Percentiles rank a stretch among this genome's conserved stretches.
Conservation (phyloP, 495 filamentous ascomycete species). For the Penicilliopsis zonata region DNA sequence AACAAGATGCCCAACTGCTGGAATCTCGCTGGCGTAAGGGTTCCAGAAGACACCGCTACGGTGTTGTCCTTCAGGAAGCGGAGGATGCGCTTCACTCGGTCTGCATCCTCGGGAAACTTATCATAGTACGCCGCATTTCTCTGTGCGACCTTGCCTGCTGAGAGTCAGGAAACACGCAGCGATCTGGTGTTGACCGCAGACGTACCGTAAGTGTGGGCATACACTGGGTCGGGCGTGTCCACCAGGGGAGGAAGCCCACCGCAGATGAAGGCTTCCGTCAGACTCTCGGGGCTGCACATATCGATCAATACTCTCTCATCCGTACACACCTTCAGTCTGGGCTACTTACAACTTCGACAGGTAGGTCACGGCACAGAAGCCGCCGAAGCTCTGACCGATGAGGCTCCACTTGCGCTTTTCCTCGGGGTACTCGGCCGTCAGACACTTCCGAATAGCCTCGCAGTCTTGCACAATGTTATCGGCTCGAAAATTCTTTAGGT, state of each 20-base stretch:
- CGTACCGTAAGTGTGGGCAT: conserved; percentile 51
- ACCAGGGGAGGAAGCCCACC: conserved; percentile 74
- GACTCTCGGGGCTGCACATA: conserved; percentile 60
- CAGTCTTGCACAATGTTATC: conserved; percentile 83
- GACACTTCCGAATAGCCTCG: conserved; percentile 65
- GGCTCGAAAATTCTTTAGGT: conserved; percentile 78
- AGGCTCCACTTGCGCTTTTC: conserved; percentile 71
- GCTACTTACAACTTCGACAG: conserved; percentile 54
- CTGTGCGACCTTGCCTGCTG: conserved; percentile 43
- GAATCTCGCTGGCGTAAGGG: conserved; percentile 56
- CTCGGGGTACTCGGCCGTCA: conserved; percentile 57
- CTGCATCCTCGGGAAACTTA: conserved; percentile 79
- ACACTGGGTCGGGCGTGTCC: conserved; percentile 61
- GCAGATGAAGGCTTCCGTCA: conserved; percentile 70
- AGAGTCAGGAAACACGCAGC: conserved; percentile 2
- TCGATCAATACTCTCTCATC: too few species aligned
- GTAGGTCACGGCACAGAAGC: conserved; percentile 73
- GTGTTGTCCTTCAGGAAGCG: conserved; percentile 46
- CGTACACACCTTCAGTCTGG: too few species aligned
- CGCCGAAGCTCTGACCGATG: conserved; percentile 86
- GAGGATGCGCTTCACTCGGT: conserved; percentile 53
- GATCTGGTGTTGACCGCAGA: not conserved
- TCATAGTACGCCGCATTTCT: conserved; percentile 67
- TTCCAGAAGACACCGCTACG: conserved; percentile 50
- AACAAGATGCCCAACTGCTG: conserved; percentile 65